Conservation (phyloP, 2,329 filamentous ascomycete species). For the Arthrobotrys entomopaga region DNA sequence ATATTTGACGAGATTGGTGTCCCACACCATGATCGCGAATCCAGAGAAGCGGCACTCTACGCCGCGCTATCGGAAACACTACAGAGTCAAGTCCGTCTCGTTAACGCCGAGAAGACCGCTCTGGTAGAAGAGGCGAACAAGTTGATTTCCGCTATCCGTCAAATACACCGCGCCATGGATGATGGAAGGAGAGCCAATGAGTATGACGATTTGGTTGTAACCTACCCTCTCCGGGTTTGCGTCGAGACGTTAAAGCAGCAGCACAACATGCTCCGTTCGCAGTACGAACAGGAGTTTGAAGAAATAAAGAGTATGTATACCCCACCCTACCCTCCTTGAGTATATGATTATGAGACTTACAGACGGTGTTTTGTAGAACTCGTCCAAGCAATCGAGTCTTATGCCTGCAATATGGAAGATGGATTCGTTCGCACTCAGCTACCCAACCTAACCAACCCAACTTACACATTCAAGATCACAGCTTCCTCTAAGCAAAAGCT, state of each 20-base stretch:
- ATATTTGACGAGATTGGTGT: conserved; percentile 98
- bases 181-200: conserved; percentile 52
- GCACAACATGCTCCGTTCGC: conserved; percentile 78
- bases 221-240: conserved; percentile 83
- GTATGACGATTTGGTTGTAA: conserved; percentile 73
- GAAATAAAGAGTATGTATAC: conserved; percentile 84
- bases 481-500: conserved; percentile 85
- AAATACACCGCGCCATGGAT: conserved; percentile 68
- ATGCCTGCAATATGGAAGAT: conserved; percentile 92
- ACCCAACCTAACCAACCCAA: conserved; percentile 82
- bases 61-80: conserved; percentile 89
- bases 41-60: conserved; percentile 90
- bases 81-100: conserved; percentile 85
- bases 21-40: conserved; percentile 89
- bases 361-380: conserved; percentile 72
- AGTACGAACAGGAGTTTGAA: conserved; percentile 91
- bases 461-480: conserved; percentile 86
- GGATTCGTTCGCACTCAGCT: conserved; percentile 86
- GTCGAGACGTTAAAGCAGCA: conserved; percentile 85
- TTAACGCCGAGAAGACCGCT: conserved; percentile 88
- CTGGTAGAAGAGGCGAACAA: conserved; percentile 89
- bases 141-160: conserved; percentile 84
- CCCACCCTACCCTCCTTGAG: neutral
- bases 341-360: neutral
- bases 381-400: conserved; percentile 90